Evolutionary conservation across 306 rosid genomes (phyloP), one percentile per base, ranked within the genome.

Genomic region (Gastrolobium bilobum): DNA sequence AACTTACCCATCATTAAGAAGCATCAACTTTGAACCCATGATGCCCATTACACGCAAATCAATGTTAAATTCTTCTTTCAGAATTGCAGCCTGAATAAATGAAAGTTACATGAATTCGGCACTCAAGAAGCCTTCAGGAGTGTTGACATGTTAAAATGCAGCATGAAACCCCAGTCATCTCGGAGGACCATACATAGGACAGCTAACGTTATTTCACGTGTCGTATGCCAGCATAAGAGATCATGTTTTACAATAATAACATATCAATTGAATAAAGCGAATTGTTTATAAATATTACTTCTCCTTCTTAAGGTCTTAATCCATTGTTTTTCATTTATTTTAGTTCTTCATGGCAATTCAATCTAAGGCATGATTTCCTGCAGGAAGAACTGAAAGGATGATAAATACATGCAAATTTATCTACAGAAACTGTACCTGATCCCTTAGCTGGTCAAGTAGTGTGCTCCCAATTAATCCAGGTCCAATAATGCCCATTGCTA

Each of bases 21-120:
- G 87, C 94, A 92, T 92, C 68, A 78, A 86, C 69, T 76, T 80
- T 58, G 91, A 86, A 57, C 91, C 87, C 67, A 83, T 88, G 67
- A 92, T 92, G 82, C 94, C 97, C 92, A 90, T 71, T 15, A 90
- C 97, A 63, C 94, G 97, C 82, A 92, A 77, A 68, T 90, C 97
- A 78, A 92, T 92, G 86, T 92, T 90, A 53, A 88, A 85, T 47
- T 92, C 89, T 84, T 90, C 94, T 88, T 92, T 92, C 62, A 92
- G 92, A 35, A 81, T 75, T 15, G 92, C 91, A n/a, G 92, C 87
- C 97, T 90, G 78, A 48, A 83, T 68, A 64, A 56, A 43, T 4
- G 37, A 48, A 10, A 62, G 10, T 34, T 15, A 37, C 8, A 70
- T 10, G 53, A 68, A 50, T 51, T 39, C 7, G 13, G 9, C 44